Evolutionary conservation across 1,139 yeast genomes (phyloP), one percentile per base, ranked within the genome.

Genomic region (Taiozyma sp.): DNA sequence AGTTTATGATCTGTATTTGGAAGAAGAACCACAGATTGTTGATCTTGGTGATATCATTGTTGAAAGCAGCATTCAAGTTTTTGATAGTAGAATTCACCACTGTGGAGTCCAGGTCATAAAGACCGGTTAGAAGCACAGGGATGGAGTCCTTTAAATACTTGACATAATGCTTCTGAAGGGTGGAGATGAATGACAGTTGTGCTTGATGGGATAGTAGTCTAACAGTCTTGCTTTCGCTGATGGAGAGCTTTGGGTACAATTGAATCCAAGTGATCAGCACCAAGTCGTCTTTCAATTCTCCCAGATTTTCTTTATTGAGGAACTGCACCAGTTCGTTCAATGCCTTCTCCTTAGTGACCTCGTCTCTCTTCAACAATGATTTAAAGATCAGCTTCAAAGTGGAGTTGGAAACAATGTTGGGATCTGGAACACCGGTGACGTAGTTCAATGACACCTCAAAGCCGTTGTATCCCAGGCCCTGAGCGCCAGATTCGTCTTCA

Each of bases 331-430:
- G 68, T 41, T 88, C 95, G 11, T 60, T 67, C 37, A 89, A 69
- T 0, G 95, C 90, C 62, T 85, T 87, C 60, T 89, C 96, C 62
- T 84, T 87, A 0, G 99, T 93, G 24, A 81, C 83, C 14, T 86
- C 77, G 61, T 90, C 96, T 62, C 87, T 81, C 66, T 90, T 91
- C 63, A 84, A 64, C 44, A 91, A 68, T 16, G 86, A 80, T 64
- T 88, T 90, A 72, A 90, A 86, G 13, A 83, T 72, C 21, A 91
- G 74, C 41, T 77, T 77, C 50, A 87, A 63, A 28, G 77, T 76
- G n/a, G 91, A 74, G 49, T 82, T 76, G 3, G 68, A 56, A n/a
- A 91, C 65, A n/a, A 68, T 61, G 39, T 75, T 73, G 2, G 83
- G 79, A 59, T 88, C 95, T 0, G 96, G 96, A 14, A 85, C 68